A percentile compares a stretch with the other conserved stretches of the same genome.
phyloP scores from a whole-genome alignment of 2,329 filamentous ascomycete genomes.

The Trichoderma sp. region DNA sequence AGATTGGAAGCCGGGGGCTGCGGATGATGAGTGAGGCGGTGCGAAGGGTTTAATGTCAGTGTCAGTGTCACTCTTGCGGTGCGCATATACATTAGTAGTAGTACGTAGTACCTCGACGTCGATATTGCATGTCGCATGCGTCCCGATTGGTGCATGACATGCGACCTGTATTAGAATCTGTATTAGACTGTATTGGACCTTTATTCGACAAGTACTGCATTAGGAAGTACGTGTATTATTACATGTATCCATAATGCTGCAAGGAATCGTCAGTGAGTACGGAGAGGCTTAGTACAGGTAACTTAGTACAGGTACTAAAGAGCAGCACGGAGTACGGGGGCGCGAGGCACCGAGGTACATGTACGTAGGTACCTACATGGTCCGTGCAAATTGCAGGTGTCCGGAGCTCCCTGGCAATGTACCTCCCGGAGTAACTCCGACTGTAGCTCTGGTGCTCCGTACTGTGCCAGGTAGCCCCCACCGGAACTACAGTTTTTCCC shows the following conservation, averaged over 20 bases:
- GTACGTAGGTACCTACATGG: no score
- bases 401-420: background rate
- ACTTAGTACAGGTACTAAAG: no score
- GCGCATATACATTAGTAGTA: no score
- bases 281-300: no score
- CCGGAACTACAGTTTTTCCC: conserved; percentile 17
- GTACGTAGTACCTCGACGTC: no score
- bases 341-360: background rate
- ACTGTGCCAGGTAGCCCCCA: background rate
- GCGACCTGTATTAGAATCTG: background rate
- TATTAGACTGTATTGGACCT: no score
- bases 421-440: background rate
- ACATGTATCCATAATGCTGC: no score
- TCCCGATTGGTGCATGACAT: background rate
- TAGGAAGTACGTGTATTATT: background rate
- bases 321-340: no score
- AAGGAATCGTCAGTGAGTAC: no score
- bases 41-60: background rate
- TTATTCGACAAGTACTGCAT: no score
- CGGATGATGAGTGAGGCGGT: conserved; percentile 6
- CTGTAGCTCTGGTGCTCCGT: background rate
- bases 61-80: background rate
- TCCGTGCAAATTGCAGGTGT: background rate
- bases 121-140: background rate
- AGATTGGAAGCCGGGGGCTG: conserved; percentile 14